Evolutionary conservation across 139 green algal genomes (phyloP), one percentile per base, ranked within the genome.

Genomic region (Haematococcus sp.): DNA sequence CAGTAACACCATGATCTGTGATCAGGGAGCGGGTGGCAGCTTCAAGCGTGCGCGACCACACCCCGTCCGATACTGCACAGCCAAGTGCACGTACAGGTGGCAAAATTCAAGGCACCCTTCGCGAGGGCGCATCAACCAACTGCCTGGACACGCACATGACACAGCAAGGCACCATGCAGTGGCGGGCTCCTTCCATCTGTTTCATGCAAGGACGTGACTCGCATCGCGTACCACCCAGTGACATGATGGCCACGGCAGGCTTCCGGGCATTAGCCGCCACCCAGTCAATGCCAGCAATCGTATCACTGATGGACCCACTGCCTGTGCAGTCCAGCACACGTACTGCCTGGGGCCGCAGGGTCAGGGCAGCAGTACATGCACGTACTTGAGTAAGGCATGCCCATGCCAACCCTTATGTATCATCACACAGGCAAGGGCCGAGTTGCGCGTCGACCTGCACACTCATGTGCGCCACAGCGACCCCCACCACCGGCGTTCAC

Each of bases 291-390:
- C 58, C 58, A 35, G 58, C 58, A 33, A 93, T 70, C 0, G 90
- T 91, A 66, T 90, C 75, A n/a, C 67, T 80, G 52, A 94, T 89
- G 66, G 69, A 84, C 11, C 88, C 90, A 23, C 31, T 77, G 2
- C 91, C 89, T 27, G 76, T 70, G 70, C 91, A 95, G 77, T 94
- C 89, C 73, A 96, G 80, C 54, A 94, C 91, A 4, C 87, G 75
- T 33, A 96, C 83, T 1, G 74, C 79, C n/a, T 63, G 54, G 9
- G n/a, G 54, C 54, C 4, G 23, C 54, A 55, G 20, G n/a, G n/a
- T 58, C 25, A 32, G 64, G 25, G 25, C 15, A 58, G 23, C 32
- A 63, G 4, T 9, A 13, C 9, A 4, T 13, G n/a, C 34, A 56
- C 25, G 7, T 11, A 59, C 4, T 32, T 25, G 33, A 54, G 31